A percentile compares a stretch with the other conserved stretches of the same genome.
phyloP scores from a whole-genome alignment of 1,139 yeast species.

The Meyerozyma carpophila region DNA sequence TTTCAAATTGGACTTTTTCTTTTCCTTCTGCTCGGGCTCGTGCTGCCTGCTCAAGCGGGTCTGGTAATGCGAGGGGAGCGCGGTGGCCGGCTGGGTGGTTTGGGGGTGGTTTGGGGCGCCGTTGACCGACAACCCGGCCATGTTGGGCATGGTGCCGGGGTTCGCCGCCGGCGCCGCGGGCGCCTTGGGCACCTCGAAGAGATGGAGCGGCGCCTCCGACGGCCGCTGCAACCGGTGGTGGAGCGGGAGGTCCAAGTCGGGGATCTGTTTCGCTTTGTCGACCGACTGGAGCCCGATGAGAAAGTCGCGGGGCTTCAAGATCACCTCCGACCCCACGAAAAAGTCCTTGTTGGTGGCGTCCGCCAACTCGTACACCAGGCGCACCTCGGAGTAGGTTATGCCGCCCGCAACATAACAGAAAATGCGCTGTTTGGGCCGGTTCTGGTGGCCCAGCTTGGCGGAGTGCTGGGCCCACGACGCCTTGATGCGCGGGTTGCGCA shows the following conservation, averaged over 20 bases:
- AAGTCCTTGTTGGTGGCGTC: slow-evolving; percentile 62
- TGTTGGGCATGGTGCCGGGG: slow-evolving; percentile 1
- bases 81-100: background rate
- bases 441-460: slow-evolving; percentile 19
- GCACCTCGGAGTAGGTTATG: slow-evolving; percentile 73
- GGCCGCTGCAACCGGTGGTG: slow-evolving; percentile 19
- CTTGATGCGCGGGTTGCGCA: slow-evolving; percentile 69
- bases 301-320: slow-evolving; percentile 60
- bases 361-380: slow-evolving; percentile 71
- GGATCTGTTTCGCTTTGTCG: slow-evolving; percentile 28
- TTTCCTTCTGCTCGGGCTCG: slow-evolving; percentile 18
- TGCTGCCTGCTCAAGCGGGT: slow-evolving; percentile 12
- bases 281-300: slow-evolving; percentile 41
- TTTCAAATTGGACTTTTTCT: slow-evolving; percentile 32
- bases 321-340: slow-evolving; percentile 76
- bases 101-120: background rate
- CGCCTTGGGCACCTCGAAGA: slow-evolving; percentile 24
- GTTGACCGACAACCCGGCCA: background rate
- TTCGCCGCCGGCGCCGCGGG: slow-evolving; percentile 5
- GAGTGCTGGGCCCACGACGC: slow-evolving; percentile 76
- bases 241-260: slow-evolving; percentile 31
- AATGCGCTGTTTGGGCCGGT: slow-evolving; percentile 59
- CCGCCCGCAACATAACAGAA: slow-evolving; percentile 90
- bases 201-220: slow-evolving; percentile 30
- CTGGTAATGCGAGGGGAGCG: slow-evolving; percentile 26